Evolutionary conservation across 345 rosid species (phyloP), one percentile per base, ranked within the genome.

Genomic region (Streptanthus diversifolius): DNA sequence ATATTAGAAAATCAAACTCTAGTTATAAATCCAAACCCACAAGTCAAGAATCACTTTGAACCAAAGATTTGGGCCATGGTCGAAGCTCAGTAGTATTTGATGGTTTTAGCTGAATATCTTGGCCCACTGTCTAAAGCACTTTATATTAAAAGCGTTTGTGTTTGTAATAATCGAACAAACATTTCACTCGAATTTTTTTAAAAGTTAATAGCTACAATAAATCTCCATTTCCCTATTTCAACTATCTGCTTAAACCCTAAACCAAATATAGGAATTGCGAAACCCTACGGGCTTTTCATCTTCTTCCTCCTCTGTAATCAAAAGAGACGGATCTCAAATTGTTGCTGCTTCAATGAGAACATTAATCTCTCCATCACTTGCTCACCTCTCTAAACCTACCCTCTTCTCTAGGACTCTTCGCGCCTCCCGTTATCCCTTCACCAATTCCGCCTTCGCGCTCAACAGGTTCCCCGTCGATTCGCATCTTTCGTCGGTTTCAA

Each of bases 331-430:
- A 48, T 60, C 30, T 18, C n/a, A 45, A 5, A 79, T 89, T 85
- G 60, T 74, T 15, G 58, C 78, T 17, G 33, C 85, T 70, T 76
- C 88, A 17, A 88, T 89, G 90, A 84, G 79, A 72, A 71, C 81
- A 29, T 30, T 85, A 12, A 24, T 84, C 15, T 51, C 75, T 53
- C 83, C 90, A 52, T 76, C 78, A 55, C 68, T 66, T 33, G 3
- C 62, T 4, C 67, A 73, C 10, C 30, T 30, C 62, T 58, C 78
- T 15, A 84, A 72, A 70, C 51, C 84, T 29, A 5, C 80, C 32
- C 60, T 79, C 49, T 77, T 77, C 60, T 74, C 80, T 19, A 65
- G 52, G 13, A 48, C 8, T 37, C 59, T 81, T 72, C 64, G 58
- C 66, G 25, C 22, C 30, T 61, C 76, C 21, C 24, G 10, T 2